A percentile compares a stretch with the other conserved stretches of the same genome.
Evolutionary conservation across 768 basidiomycete species (phyloP).

Genomic region (Cubamyces sp.): DNA sequence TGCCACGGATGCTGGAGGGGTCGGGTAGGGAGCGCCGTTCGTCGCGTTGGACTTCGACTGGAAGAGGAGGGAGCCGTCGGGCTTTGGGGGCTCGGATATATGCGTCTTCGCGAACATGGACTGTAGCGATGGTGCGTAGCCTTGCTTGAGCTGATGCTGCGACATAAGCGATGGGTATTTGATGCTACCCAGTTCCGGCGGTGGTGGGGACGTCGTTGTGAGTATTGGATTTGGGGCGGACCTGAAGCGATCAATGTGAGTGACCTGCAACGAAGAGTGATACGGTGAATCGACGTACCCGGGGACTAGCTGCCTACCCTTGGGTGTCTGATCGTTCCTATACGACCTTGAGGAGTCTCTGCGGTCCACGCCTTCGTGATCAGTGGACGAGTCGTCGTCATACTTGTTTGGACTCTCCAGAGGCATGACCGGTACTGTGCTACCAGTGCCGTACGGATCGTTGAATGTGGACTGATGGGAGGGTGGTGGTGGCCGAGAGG

Average conservation of each 20-base stretch:
- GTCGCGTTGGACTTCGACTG: slow-evolving; percentile 30
- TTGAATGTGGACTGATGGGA: slow-evolving; percentile 39
- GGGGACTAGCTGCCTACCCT: slow-evolving; percentile 22
- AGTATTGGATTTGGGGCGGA: slow-evolving; percentile 52
- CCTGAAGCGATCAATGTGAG: slow-evolving; percentile 15
- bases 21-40: slow-evolving; percentile 36
- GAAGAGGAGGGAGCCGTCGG: slow-evolving; percentile 51
- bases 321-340: slow-evolving; percentile 32
- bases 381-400: slow-evolving; percentile 51
- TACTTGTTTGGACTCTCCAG: slow-evolving; percentile 64
- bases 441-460: slow-evolving; percentile 27
- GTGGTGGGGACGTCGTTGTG: slow-evolving; percentile 74
- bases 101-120: slow-evolving; percentile 61
- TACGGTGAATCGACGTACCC: slow-evolving; percentile 18
- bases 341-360: slow-evolving; percentile 14
- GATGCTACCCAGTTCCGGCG: slow-evolving; percentile 50
- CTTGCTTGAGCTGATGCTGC: slow-evolving; percentile 75
- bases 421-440: slow-evolving; percentile 46
- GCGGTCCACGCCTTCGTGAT: slow-evolving; percentile 41
- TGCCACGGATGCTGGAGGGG: slow-evolving; percentile 34
- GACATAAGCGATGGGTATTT: slow-evolving; percentile 79
- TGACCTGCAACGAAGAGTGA: background rate
- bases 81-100: slow-evolving; percentile 35
- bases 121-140: slow-evolving; percentile 75
- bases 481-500: slow-evolving; percentile 31